Evolutionary conservation across 2,329 filamentous ascomycete species (phyloP), one percentile per base, ranked within the genome.

Genomic region (Ambrosiella xylebori): DNA sequence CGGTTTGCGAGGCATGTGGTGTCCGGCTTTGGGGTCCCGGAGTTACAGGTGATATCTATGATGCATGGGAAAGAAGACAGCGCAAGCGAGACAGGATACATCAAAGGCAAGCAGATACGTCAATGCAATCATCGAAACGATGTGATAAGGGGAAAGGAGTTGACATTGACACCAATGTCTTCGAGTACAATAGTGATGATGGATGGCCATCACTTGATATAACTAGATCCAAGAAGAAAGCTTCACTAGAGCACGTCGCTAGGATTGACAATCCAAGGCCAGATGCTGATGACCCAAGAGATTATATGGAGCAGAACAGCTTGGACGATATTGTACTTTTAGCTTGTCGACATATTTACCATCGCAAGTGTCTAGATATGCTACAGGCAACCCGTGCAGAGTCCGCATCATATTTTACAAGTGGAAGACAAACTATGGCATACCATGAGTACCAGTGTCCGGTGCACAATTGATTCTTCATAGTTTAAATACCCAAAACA

Each of bases 1-100:
- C 91, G 57, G 84, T 84, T 0, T 98, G 94, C 67, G 91, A 96
- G 69, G 83, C 82, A 0, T 98, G 94, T 64, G 83, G 84, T 53
- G 79, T 79, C 53, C 77, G 90, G 6, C 79, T 89, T 1, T 98
- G 93, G 91, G 94, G 93, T 0, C 88, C 90, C 0, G 90, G 89
- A 0, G 84, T 88, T 0, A 85, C 86, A 0, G 78, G 80, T 0
- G 78, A 81, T 41, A 78, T 95, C 1, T 95, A 88, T 74, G 82
- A 86, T 55, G 83, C 83, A 0, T 97, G 88, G 89, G 82, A 93
- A 68, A 76, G 78, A 58, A 79, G 73, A 63, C 75, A 79, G 63
- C 70, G 70, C 1, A 64, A 69, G 1, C 27, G 27, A 27, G 27
- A 27, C 27, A 77, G 80, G 57, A 71, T 74, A 12, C 65, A 65